Conservation (phyloP, 2,329 filamentous ascomycete species). For the Hymenoscyphus repandus region DNA sequence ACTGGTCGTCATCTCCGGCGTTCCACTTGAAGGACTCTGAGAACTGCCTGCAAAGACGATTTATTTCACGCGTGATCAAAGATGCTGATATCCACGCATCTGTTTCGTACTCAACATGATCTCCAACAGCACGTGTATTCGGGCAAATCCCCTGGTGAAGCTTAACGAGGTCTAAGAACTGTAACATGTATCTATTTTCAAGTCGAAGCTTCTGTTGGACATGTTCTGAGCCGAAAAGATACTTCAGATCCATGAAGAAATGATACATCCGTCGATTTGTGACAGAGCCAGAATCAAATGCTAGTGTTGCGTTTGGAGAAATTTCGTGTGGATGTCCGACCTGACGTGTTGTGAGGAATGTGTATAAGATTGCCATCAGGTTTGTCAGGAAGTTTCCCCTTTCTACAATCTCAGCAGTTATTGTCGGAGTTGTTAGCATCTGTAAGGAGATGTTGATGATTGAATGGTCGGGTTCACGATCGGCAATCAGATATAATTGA, state of each 20-base stretch:
- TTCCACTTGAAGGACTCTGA: conserved; percentile 77
- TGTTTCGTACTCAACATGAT: conserved; percentile 97
- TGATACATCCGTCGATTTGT: conserved; percentile 96
- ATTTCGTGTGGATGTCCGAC: conserved; percentile 92
- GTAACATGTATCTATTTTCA: conserved; percentile 82
- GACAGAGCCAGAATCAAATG: conserved; percentile 90
- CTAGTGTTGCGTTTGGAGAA: conserved; percentile 76
- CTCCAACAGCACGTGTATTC: conserved; percentile 83
- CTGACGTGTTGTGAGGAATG: conserved; percentile 91
- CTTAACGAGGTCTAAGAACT: conserved; percentile 93
- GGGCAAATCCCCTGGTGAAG: conserved; percentile 96
- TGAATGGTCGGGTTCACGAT: conserved; percentile 93
- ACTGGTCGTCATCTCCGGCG: conserved; percentile 56
- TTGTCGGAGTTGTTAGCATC: conserved; percentile 93
- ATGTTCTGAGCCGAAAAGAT: conserved; percentile 81
- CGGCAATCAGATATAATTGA: conserved; percentile 91
- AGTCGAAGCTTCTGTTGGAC: conserved; percentile 79
- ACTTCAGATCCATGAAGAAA: conserved; percentile 92
- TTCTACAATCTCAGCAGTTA: conserved; percentile 92
- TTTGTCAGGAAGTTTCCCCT: conserved; percentile 94
- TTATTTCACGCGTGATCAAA: conserved; percentile 90
- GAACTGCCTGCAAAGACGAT: conserved; percentile 82
- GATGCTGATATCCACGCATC: conserved; percentile 98
- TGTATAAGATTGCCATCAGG: conserved; percentile 93
- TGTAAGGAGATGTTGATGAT: conserved; percentile 97